Evolutionary conservation across 257 asterid genomes (phyloP).

Genomic region (Solanum sitiens): DNA sequence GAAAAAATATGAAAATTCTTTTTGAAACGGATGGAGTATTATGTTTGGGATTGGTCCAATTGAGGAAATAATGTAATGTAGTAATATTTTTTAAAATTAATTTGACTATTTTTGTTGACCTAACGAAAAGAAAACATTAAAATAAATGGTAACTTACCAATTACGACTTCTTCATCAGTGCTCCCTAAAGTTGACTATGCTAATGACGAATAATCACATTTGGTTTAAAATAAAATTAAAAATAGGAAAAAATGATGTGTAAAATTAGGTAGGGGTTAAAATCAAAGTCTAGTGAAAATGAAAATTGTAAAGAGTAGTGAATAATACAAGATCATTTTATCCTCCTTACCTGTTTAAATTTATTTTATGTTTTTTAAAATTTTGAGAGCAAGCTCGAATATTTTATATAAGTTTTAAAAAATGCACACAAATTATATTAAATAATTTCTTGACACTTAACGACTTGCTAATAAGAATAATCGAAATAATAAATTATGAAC

Average conservation of each 20-base stretch:
- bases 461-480: background rate
- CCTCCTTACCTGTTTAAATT: background rate
- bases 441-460: background rate
- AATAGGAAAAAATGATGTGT: background rate
- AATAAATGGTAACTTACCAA: background rate
- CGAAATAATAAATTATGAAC: background rate
- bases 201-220: background rate
- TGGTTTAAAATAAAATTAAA: background rate
- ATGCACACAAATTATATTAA: background rate
- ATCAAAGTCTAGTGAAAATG: background rate
- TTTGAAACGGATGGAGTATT: too few species aligned
- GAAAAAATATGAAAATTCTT: too few species aligned
- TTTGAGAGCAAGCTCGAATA: background rate
- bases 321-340: background rate
- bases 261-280: background rate
- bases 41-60: background rate
- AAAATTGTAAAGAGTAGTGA: background rate
- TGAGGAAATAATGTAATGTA: background rate
- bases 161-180: background rate
- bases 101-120: background rate
- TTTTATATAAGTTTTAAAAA: too few species aligned
- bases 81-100: background rate
- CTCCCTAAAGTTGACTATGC: background rate
- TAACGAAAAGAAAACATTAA: background rate
- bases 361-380: too few species aligned